Percentiles rank a stretch among this genome's conserved stretches.
phyloP scores from a whole-genome alignment of 176 grass and related monocot species.

The Ananas comosus region DNA sequence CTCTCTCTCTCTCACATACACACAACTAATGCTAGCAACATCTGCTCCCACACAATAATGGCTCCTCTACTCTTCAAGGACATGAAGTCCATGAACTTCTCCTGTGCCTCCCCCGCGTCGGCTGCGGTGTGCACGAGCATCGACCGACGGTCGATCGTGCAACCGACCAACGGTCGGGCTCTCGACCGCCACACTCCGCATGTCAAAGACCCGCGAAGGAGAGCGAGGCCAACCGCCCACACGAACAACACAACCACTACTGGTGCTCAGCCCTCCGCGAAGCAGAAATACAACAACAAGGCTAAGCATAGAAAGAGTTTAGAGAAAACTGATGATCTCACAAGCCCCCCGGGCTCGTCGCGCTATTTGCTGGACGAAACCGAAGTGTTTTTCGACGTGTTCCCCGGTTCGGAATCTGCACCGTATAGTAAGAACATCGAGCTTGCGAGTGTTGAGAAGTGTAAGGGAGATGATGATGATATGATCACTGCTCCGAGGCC shows the following conservation, averaged over 20 bases:
- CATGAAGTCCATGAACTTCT: slow-evolving; percentile 32
- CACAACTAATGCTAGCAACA: not conserved
- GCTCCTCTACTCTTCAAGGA: slow-evolving; percentile 36
- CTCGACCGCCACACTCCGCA: slow-evolving; percentile 23
- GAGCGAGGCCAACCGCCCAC: not conserved
- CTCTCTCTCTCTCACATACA: not conserved
- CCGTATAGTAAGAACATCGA: slow-evolving; percentile 8
- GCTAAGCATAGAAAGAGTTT: slow-evolving; percentile 16
- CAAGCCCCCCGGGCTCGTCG: slow-evolving; percentile 20
- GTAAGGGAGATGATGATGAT: not conserved
- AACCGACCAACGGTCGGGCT: slow-evolving; percentile 13
- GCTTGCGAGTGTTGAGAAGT: slow-evolving; percentile 1
- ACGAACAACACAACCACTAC: not conserved
- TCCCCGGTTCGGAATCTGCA: not conserved
- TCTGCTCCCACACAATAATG: not conserved
- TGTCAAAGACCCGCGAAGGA: slow-evolving; percentile 11
- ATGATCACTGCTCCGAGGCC: not conserved
- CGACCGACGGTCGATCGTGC: slow-evolving; percentile 29
- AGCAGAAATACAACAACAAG: not conserved
- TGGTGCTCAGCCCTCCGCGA: not conserved
- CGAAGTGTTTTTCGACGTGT: slow-evolving; percentile 7
- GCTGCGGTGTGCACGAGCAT: slow-evolving; percentile 33
- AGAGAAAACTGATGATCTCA: slow-evolving; percentile 8
- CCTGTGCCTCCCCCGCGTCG: slow-evolving; percentile 25
- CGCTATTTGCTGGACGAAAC: slow-evolving; percentile 24